phyloP scores from a whole-genome alignment of 768 basidiomycete genomes.

The Mycena indigotica region DNA sequence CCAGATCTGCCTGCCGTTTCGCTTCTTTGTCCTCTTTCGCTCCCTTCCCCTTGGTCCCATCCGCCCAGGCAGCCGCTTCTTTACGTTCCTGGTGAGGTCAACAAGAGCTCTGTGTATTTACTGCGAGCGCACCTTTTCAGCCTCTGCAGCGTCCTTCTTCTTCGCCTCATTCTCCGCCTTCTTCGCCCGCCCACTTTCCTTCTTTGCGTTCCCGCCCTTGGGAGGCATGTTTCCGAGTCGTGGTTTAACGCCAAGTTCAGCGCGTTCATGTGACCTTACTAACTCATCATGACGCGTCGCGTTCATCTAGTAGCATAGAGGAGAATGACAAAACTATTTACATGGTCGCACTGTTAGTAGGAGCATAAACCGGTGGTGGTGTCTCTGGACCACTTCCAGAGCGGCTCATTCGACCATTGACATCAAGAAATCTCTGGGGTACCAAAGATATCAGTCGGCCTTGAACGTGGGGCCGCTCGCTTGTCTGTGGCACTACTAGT shows the following conservation, averaged over 20 bases:
- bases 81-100: conserved; percentile 60
- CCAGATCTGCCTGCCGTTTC: conserved; percentile 78
- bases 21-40: conserved; percentile 73
- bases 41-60: conserved; percentile 65
- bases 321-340: background rate
- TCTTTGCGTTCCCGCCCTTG: conserved; percentile 88
- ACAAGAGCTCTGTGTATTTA: conserved; percentile 3
- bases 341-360: too few relatives aligned
- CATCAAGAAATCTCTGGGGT: background rate
- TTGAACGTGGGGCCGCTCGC: too few relatives aligned
- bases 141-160: conserved; percentile 64
- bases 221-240: conserved; percentile 59
- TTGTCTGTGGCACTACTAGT: too few relatives aligned
- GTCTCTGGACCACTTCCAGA: background rate
- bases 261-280: background rate
- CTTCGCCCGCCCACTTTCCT: conserved; percentile 85
- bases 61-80: conserved; percentile 69
- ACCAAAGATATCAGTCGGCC: background rate
- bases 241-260: background rate
- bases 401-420: background rate
- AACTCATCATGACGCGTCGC: background rate
- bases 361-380: background rate
- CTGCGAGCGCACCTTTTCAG: conserved; percentile 51
- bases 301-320: background rate
- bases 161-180: conserved; percentile 90